Conservation (phyloP, 2,329 filamentous ascomycete genomes). For the Colletotrichum liaoningense region DNA sequence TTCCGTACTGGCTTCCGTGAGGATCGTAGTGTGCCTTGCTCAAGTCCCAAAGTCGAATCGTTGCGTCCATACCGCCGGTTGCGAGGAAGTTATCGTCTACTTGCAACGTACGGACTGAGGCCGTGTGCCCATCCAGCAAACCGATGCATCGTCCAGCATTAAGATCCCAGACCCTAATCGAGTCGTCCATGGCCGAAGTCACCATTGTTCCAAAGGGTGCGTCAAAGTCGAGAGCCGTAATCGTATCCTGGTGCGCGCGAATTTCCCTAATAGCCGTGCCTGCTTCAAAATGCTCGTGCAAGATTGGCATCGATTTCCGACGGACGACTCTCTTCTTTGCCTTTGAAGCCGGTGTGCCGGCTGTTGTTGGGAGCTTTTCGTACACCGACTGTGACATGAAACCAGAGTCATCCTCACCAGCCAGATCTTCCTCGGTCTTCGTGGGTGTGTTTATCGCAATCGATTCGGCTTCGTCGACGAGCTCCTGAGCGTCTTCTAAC, state of each 20-base stretch:
- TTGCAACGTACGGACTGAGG: conserved; percentile 91
- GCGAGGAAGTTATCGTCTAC: conserved; percentile 96
- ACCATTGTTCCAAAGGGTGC: conserved; percentile 97
- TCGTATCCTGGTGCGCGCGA: conserved; percentile 86
- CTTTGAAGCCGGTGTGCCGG: conserved; percentile 60
- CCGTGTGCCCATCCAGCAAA: conserved; percentile 90
- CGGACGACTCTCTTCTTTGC: conserved; percentile 69
- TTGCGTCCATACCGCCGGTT: conserved; percentile 94
- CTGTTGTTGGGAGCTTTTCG: conserved; percentile 79
- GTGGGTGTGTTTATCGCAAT: conserved; percentile 63
- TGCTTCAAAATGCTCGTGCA: conserved; percentile 94
- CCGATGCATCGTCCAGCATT: conserved; percentile 94
- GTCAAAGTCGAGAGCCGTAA: conserved; percentile 95
- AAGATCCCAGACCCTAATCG: conserved; percentile 95
- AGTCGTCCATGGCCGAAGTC: conserved; percentile 91
- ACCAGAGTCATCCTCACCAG: conserved; percentile 61
- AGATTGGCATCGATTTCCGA: conserved; percentile 89
- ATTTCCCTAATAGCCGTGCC: conserved; percentile 90
- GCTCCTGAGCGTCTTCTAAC: conserved; percentile 70
- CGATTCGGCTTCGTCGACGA: conserved; percentile 69
- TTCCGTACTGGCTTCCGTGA: conserved; percentile 69
- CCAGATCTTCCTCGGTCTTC: conserved; percentile 65
- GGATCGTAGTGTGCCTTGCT: conserved; percentile 88
- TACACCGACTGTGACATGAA: conserved; percentile 99
- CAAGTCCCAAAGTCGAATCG: conserved; percentile 94